These are phyloP conservation scores for Nakazawaea siamensis DNA, from an alignment of 805 yeast genomes.

Conservation along the genomic window DNA sequence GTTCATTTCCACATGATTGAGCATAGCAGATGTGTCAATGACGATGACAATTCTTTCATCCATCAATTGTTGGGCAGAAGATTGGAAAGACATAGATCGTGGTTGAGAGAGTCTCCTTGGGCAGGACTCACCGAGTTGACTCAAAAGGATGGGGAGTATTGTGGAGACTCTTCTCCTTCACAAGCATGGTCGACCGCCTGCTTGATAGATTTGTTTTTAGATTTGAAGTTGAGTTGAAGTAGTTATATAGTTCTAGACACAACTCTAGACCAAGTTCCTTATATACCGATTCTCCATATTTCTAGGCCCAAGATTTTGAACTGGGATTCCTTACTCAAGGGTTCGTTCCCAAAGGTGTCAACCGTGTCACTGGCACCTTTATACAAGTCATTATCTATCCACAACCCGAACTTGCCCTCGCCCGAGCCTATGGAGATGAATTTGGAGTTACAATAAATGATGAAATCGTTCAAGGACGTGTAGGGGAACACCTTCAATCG, in stretches of 20 bases:
- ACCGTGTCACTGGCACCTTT: slow-evolving; percentile 75
- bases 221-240: slow-evolving; percentile 23
- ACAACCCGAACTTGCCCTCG: slow-evolving; percentile 85
- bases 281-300: slow-evolving; percentile 67
- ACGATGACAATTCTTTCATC: slow-evolving; percentile 29
- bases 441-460: slow-evolving; percentile 70
- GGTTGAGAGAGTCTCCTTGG: slow-evolving; percentile 80
- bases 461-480: slow-evolving; percentile 82
- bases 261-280: slow-evolving; percentile 3
- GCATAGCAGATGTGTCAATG: slow-evolving; percentile 26
- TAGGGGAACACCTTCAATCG: slow-evolving; percentile 77
- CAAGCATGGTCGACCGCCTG: slow-evolving; percentile 97
- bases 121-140: slow-evolving; percentile 91
- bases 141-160: slow-evolving; percentile 74
- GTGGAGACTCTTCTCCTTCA: slow-evolving; percentile 86
- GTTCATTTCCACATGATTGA: slow-evolving; percentile 39
- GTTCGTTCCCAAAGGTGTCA: slow-evolving; percentile 86
- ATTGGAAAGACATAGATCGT: slow-evolving; percentile 53
- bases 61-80: slow-evolving; percentile 54
- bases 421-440: slow-evolving; percentile 88
- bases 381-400: slow-evolving; percentile 69
- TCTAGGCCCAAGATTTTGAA: slow-evolving; percentile 75
- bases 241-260: neutral
- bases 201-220: slow-evolving; percentile 70
- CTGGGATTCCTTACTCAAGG: slow-evolving; percentile 46